A percentile compares a stretch with the other conserved stretches of the same genome.
Evolutionary conservation across 2,329 filamentous ascomycete species (phyloP).

Genomic region (Trichophaea hybrida): DNA sequence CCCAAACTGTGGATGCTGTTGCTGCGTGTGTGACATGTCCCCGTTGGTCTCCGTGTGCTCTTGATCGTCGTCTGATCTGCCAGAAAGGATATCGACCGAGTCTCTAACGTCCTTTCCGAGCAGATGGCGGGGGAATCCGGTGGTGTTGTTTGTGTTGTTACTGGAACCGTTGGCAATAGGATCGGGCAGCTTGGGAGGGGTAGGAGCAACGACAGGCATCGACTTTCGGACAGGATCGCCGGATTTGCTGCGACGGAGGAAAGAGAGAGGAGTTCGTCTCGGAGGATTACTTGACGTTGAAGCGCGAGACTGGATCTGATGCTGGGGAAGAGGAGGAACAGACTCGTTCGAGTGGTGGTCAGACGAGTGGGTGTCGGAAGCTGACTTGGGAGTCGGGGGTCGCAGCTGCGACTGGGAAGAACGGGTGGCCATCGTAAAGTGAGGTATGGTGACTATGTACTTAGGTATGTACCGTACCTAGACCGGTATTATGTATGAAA

Average conservation of each 20-base stretch:
- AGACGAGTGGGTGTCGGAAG: conserved; percentile 7
- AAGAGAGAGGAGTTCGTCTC: conserved; percentile 22
- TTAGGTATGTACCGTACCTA: not conserved
- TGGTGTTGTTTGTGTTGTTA: conserved; percentile 14
- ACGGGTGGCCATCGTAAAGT: not conserved
- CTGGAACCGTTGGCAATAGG: conserved; percentile 22
- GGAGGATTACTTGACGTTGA: conserved; percentile 14
- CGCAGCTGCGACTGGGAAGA: conserved; percentile 6
- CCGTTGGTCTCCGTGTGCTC: conserved; percentile 1
- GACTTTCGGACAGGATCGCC: conserved; percentile 22
- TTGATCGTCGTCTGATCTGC: conserved; percentile 31
- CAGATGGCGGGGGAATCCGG: conserved; percentile 28
- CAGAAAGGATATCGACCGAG: conserved; percentile 45
- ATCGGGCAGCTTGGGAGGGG: conserved; percentile 31
- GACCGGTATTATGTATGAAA: not conserved
- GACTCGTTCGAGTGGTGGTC: not conserved
- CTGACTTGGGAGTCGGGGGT: conserved; percentile 12
- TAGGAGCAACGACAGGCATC: conserved; percentile 13
- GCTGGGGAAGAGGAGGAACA: conserved; percentile 5
- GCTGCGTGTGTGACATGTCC: not conserved
- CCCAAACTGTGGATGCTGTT: conserved; percentile 1
- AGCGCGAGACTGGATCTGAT: conserved; percentile 3
- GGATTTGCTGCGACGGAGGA: conserved; percentile 26
- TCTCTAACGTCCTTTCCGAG: conserved; percentile 52
- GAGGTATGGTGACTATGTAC: not conserved